These are phyloP conservation scores for Ogataea polymorpha DNA, from an alignment of 805 yeast species.

Conservation along the genomic window DNA sequence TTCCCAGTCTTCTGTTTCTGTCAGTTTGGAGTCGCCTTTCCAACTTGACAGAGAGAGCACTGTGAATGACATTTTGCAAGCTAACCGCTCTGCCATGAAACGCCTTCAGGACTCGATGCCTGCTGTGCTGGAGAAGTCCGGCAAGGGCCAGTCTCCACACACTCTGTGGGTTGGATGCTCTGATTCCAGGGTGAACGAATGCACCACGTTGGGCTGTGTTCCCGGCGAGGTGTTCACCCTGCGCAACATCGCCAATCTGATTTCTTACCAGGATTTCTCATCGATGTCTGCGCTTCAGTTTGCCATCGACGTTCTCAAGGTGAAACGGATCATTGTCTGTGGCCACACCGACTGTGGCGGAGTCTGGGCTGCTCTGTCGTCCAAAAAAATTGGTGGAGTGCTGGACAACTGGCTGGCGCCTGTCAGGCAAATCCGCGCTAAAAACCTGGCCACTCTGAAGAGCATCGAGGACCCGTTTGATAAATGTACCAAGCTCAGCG, in stretches of 20 bases:
- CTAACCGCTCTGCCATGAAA: conserved; percentile 47
- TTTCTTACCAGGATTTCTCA: conserved; percentile 68
- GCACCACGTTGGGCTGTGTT: conserved; percentile 62
- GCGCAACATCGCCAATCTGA: conserved; percentile 81
- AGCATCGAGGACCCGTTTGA: conserved; percentile 47
- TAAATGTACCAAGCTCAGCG: conserved; percentile 62
- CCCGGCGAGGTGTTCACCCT: conserved; percentile 93
- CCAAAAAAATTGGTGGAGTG: conserved; percentile 61
- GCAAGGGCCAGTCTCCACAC: conserved; percentile 86
- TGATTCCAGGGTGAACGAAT: conserved; percentile 86
- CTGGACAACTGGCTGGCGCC: conserved; percentile 72
- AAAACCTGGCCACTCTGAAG: conserved; percentile 49
- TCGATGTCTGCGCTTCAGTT: conserved; percentile 80
- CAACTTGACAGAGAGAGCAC: conserved; percentile 46
- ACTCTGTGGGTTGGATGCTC: conserved; percentile 94
- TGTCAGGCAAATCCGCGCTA: conserved; percentile 65
- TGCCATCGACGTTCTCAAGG: conserved; percentile 81
- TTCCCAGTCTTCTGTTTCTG: conserved; percentile 7
- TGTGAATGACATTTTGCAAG: conserved; percentile 44
- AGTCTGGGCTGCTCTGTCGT: conserved; percentile 71
- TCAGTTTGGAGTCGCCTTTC: conserved; percentile 34
- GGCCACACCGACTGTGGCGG: conserved; percentile 98
- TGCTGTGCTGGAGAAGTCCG: conserved; percentile 58
- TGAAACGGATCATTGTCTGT: conserved; percentile 76
- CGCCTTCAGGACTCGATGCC: conserved; percentile 50